Conservation (phyloP, 2,329 filamentous ascomycete species). For the Xylaria digitata region DNA sequence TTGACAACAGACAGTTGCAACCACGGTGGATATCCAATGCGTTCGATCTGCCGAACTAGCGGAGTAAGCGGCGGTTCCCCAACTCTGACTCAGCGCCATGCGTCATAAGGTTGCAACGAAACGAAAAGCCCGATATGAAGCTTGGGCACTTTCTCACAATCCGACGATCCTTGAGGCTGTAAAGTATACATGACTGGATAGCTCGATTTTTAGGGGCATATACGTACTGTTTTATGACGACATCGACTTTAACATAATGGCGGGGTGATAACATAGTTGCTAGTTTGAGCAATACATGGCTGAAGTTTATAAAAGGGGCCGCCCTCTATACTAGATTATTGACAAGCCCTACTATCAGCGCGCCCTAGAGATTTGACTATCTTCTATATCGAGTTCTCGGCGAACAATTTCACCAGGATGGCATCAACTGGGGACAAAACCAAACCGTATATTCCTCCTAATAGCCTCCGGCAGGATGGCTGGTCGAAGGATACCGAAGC, state of each 20-base stretch:
- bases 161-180: neutral
- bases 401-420: constrained; percentile 3
- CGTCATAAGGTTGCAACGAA: neutral
- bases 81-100: constrained; percentile 13
- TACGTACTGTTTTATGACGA: neutral
- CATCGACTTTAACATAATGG: neutral
- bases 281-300: neutral
- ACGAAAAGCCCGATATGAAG: neutral
- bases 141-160: neutral
- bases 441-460: constrained; percentile 50
- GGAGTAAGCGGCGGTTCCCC: constrained; percentile 6
- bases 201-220: neutral
- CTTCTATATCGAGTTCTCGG: neutral
- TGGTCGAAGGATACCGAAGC: constrained; percentile 60
- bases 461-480: constrained; percentile 55
- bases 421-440: constrained; percentile 36
- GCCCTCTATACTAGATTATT: neutral
- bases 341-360: neutral
- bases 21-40: neutral
- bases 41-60: constrained; percentile 8
- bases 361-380: neutral
- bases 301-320: constrained; percentile 12
- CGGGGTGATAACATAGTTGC: constrained; percentile 1
- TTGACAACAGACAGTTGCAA: neutral
- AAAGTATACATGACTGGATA: neutral